Evolutionary conservation across 2,329 filamentous ascomycete genomes (phyloP), one percentile per base, ranked within the genome.

Genomic region (Colletotrichum echinochloae): DNA sequence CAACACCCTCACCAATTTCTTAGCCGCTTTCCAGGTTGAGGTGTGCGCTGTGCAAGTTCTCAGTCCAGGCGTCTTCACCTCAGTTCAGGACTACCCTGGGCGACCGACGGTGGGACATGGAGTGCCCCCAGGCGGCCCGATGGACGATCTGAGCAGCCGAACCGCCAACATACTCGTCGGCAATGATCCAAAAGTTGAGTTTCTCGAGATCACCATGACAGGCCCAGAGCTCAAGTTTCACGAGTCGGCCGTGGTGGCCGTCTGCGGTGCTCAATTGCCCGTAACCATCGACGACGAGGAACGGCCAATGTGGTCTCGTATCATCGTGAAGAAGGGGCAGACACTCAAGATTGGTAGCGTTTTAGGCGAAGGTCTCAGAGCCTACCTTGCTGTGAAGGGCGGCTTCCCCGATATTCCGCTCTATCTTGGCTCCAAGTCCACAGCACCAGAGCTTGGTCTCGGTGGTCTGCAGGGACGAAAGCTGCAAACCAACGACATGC

Each of bases 131-230:
- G 83, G 84, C 5, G 89, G 89, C 0, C 88, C 89, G 0, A 90
- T 91, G 88, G 89, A 91, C 74, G 81, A 84, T 0, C 75, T 90
- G n/a, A 83, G 87, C 1, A 86, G 87, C 55, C 84, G 85, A 30
- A 81, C 90, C 35, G 89, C 87, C 2, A 92, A 91, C 72, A 79
- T 86, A 26, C 81, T 91, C 1, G 88, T 88, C 0, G 88, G 88
- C 0, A 91, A 91, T 63, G 73, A 82, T 0, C 75, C 81, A 0
- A 83, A 81, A 0, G 83, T 78, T 4, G 89, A 90, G 75, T 83
- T 82, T 0, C 77, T 92, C 0, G 89, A 92, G 73, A 44, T 56
- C 18, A 51, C 51, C 1, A 39, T 56, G 49, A 30, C n/a, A 2
- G 65, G 65, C 23, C 65, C 65, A 6, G 41, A 44, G 26, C 59